Evolutionary conservation across 129 eudicot species (phyloP).

Genomic region (Smallanthus sonchifolius): DNA sequence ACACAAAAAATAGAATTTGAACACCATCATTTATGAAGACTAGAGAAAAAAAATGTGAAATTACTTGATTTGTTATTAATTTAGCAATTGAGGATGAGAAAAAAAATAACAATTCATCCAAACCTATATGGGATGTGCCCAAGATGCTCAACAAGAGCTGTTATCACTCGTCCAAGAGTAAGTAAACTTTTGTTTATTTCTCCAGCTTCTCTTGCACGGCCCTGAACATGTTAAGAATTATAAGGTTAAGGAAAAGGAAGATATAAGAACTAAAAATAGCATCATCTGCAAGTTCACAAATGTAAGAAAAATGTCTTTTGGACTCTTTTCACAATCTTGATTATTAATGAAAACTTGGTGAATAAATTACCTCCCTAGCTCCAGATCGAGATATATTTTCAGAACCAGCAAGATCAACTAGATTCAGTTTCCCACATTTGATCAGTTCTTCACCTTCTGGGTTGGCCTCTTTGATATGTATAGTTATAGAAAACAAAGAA

Average conservation of each 20-base stretch:
- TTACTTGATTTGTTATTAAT: neutral
- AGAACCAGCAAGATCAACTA: constrained; percentile 97
- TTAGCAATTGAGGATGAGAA: neutral
- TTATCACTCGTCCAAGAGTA: constrained; percentile 90
- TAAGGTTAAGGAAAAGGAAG: neutral
- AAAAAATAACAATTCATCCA: neutral
- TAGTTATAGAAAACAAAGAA: constrained; percentile 87
- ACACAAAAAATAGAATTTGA: neutral
- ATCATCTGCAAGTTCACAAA: neutral
- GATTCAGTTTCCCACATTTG: constrained; percentile 90
- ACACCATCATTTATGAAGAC: neutral
- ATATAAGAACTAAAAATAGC: neutral
- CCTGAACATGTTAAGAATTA: constrained; percentile 32
- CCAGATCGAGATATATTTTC: constrained; percentile 99
- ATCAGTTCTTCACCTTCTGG: constrained; percentile 99
- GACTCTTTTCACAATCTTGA: neutral
- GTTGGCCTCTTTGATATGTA: constrained; percentile 92
- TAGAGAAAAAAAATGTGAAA: neutral
- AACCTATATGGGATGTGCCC: constrained; percentile 97
- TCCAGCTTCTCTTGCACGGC: constrained; percentile 99
- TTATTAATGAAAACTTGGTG: neutral
- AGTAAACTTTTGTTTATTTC: constrained; percentile 95
- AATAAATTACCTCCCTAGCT: constrained; percentile 85
- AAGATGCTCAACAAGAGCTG: constrained; percentile 89
- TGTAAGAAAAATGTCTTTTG: neutral